phyloP scores from a whole-genome alignment of 768 basidiomycete species.

The Lentinula raphanica region DNA sequence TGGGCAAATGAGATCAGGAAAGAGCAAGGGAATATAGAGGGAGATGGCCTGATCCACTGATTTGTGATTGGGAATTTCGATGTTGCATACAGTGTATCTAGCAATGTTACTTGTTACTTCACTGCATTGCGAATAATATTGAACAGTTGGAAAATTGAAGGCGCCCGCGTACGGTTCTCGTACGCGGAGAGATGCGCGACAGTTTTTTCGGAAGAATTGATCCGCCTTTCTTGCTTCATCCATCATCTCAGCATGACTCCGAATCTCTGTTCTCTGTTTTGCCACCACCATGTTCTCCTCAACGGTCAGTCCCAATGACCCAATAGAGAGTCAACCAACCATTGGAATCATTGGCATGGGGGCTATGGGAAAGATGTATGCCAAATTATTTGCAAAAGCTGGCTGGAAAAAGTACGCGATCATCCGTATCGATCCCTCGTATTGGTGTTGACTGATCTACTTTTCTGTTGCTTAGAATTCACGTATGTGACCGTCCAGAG shows the following conservation, averaged over 20 bases:
- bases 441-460: not conserved
- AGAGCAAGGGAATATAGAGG: constrained; percentile 3
- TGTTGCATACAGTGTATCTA: not conserved
- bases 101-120: too few species aligned
- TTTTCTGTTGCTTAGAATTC: constrained; percentile 50
- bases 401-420: constrained; percentile 78
- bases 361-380: constrained; percentile 96
- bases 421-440: not conserved
- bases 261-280: not conserved
- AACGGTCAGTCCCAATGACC: constrained; percentile 6
- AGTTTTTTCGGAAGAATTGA: not conserved
- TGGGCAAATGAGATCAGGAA: constrained; percentile 42
- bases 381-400: constrained; percentile 63
- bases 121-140: too few species aligned
- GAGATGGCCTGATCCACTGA: too few species aligned
- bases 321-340: constrained; percentile 47
- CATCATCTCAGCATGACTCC: too few species aligned
- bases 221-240: too few species aligned
- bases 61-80: not conserved
- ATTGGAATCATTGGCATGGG: constrained; percentile 97
- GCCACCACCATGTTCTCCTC: constrained; percentile 3
- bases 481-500: constrained; percentile 81
- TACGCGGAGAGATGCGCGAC: too few species aligned
- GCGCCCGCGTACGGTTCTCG: too few species aligned
- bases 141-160: too few species aligned